Percentiles rank a stretch among this genome's conserved stretches.
Evolutionary conservation across 2,329 filamentous ascomycete species (phyloP).

Genomic region (Cladobotryum protrusum): DNA sequence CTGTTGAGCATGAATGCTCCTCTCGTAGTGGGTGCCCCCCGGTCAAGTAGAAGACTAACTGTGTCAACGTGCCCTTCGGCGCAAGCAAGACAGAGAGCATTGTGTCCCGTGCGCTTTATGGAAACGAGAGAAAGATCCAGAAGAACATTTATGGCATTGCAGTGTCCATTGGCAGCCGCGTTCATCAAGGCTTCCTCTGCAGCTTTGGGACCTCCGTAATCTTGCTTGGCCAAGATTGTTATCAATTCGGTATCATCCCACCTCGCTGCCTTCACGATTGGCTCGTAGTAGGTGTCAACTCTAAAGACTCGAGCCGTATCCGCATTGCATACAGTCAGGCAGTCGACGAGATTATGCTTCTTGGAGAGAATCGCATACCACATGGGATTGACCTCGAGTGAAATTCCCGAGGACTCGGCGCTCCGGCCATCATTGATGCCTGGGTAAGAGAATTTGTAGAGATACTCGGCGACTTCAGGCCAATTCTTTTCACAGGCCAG

Average conservation of each 20-base stretch:
- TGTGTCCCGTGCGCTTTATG: not conserved
- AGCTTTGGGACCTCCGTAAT: not conserved
- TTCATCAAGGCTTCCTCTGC: not conserved
- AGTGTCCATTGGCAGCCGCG: not conserved
- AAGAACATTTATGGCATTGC: not conserved
- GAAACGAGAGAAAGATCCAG: slow-evolving; percentile 1
- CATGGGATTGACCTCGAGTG: not conserved
- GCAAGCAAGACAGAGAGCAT: slow-evolving; percentile 2
- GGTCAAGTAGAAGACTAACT: not conserved
- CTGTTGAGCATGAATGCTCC: not conserved
- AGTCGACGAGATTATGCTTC: not conserved
- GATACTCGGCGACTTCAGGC: slow-evolving; percentile 1
- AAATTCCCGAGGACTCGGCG: not conserved
- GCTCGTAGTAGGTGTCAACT: not conserved
- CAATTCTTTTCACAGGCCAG: slow-evolving; percentile 1
- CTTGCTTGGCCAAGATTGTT: not conserved
- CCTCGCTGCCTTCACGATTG: not conserved
- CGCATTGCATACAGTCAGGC: not conserved
- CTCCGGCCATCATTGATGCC: slow-evolving; percentile 1
- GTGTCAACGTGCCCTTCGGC: not conserved
- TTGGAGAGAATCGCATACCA: slow-evolving; percentile 2
- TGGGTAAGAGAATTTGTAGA: slow-evolving; percentile 1
- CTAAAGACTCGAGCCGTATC: not conserved
- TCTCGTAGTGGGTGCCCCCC: slow-evolving; percentile 3
- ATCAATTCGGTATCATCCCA: slow-evolving; percentile 2